Evolutionary conservation across 345 rosid species (phyloP).

Genomic region (Orychophragmus violaceus): DNA sequence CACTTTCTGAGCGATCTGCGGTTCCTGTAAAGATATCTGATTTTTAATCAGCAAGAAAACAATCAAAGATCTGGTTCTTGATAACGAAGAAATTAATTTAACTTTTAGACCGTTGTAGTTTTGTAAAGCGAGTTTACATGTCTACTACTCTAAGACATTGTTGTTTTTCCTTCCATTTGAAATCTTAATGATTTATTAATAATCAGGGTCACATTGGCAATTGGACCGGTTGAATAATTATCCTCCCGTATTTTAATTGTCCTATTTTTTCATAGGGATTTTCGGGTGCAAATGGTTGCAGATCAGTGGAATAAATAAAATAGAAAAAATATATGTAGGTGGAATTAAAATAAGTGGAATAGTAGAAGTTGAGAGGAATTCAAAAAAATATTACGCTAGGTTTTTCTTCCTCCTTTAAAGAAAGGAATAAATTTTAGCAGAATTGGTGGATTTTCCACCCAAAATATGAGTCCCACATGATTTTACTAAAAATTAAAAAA

Average conservation of each 20-base stretch:
- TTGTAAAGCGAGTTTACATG: not conserved
- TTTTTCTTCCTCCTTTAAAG: too few relatives aligned
- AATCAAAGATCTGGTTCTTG: not conserved
- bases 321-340: too few relatives aligned
- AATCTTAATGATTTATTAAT: not conserved
- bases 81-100: not conserved
- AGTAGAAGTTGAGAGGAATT: too few relatives aligned
- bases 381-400: too few relatives aligned
- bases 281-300: too few relatives aligned
- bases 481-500: too few relatives aligned
- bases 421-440: too few relatives aligned
- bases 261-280: too few relatives aligned
- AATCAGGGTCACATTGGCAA: slow-evolving; percentile 16
- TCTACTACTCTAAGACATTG: not conserved
- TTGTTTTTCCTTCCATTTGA: not conserved
- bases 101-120: slow-evolving; percentile 16
- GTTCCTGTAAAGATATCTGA: slow-evolving; percentile 20
- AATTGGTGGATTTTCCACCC: too few relatives aligned
- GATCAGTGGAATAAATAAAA: too few relatives aligned
- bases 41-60: slow-evolving; percentile 10
- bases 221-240: slow-evolving; percentile 5
- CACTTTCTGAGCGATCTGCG: slow-evolving; percentile 34
- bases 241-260: not conserved
- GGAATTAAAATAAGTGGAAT: too few relatives aligned
- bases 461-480: too few relatives aligned